Base-by-base conservation (phyloP, 768 basidiomycete genomes). In the Coprinopsis marcescibilis region DNA sequence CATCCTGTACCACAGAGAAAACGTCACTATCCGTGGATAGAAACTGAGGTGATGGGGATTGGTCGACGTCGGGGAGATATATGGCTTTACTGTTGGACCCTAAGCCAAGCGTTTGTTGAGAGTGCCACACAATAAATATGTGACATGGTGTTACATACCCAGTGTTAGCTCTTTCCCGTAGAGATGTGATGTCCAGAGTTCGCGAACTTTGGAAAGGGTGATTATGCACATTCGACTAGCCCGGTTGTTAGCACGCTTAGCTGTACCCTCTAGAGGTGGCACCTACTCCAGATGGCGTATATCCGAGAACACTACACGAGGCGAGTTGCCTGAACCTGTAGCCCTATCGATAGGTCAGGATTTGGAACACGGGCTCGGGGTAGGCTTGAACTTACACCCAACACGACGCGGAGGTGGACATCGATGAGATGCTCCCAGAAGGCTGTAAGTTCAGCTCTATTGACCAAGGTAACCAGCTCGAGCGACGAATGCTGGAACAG, bases 1-100 rank as follows among this genome's bases (percentile, higher is more conserved):
- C 62, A 38, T 67, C 58, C 54, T 80, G 80, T 38, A 68, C 59
- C n/a, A 85, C 62, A 2, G 83, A 61, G 52, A 87, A 77, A 0
- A 85, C 78, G 54, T 85, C 83, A 44, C 82, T 84, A 15, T 68
- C 53, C 2, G 82, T 83, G 21, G 69, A 60, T 8, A 86, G 57
- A 48, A 62, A 55, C 43, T 66, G 63, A 2, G 73, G 55, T 12
- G 63, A 61, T 1, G 53, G 48, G 24, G 65, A 55, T 2, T 54
- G 46, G 26, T 76, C 73, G 36, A 84, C 66, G 45, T 83, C 77
- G 3, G 67, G 57, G 2, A 86, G 57, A 38, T 76, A 65, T 1
- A 81, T 65, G 0, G 75, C 82, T 35, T 70, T 72, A 38, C 67
- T 65, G 52, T 70, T 71, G 8, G 75, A 74, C 27, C 83, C 85